Evolutionary conservation across 352 stramenopile species (phyloP).

Genomic region (Globisporangium radiosum): DNA sequence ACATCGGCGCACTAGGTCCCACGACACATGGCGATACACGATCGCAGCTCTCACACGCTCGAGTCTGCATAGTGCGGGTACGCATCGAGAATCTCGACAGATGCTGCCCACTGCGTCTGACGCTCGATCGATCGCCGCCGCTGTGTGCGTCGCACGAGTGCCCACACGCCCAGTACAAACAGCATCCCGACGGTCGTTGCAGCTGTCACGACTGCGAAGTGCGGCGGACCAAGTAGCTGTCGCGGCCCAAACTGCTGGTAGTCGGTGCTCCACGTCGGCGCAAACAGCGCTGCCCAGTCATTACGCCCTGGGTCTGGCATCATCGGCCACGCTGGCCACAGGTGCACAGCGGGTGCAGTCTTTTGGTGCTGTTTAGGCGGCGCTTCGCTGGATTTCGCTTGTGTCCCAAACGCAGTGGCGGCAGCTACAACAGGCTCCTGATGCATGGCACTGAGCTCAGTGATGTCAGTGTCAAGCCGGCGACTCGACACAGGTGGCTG

Average conservation of each 20-base stretch:
- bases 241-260: conserved; percentile 2
- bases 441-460: neutral
- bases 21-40: too few relatives aligned
- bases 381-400: neutral
- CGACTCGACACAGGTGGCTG: neutral
- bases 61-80: conserved; percentile 4
- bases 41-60: neutral
- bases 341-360: neutral
- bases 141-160: neutral
- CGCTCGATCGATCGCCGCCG: conserved; percentile 3
- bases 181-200: conserved; percentile 2
- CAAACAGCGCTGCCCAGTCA: conserved; percentile 5
- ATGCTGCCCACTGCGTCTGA: conserved; percentile 10
- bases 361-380: neutral
- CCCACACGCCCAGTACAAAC: conserved; percentile 6
- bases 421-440: neutral
- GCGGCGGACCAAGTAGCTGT: conserved; percentile 1
- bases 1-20: too few relatives aligned
- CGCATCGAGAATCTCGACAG: conserved; percentile 7
- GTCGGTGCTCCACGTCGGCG: conserved; percentile 2
- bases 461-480: neutral
- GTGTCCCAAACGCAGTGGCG: neutral
- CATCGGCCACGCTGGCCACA: neutral
- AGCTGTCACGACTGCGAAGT: conserved; percentile 4
- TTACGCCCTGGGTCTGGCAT: neutral